Percentiles rank a stretch among this genome's conserved stretches.
These are phyloP conservation scores for Metarhizium humberi DNA, from an alignment of 2,329 filamentous ascomycete genomes.

Conservation along the genomic window DNA sequence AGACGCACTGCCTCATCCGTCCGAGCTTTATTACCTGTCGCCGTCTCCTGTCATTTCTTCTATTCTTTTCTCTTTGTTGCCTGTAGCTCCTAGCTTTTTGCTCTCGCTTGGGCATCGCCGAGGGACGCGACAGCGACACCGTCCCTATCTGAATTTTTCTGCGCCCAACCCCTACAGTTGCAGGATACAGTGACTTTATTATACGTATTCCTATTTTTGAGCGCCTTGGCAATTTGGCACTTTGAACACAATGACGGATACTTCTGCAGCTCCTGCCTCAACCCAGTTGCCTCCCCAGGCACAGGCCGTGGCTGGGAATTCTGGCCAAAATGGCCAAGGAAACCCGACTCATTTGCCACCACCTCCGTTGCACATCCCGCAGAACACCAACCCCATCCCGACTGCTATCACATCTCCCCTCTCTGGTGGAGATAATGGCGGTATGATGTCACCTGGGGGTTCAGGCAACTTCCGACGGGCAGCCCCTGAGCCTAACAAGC, in stretches of 20 bases:
- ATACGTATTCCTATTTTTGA: background rate
- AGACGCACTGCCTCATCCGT: background rate
- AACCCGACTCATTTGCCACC: slow-evolving; percentile 77
- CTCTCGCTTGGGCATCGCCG: background rate
- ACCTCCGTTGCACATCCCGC: slow-evolving; percentile 84
- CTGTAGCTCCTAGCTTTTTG: background rate
- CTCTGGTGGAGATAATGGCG: slow-evolving; percentile 53
- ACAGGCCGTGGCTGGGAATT: slow-evolving; percentile 49
- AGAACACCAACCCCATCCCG: slow-evolving; percentile 92
- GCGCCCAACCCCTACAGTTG: background rate
- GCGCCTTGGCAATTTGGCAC: background rate
- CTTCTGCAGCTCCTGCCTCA: slow-evolving; percentile 50
- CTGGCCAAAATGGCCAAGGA: slow-evolving; percentile 58
- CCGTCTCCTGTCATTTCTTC: background rate
- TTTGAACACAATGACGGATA: slow-evolving; percentile 61
- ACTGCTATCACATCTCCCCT: slow-evolving; percentile 85
- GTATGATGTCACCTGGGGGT: slow-evolving; percentile 77
- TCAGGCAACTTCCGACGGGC: slow-evolving; percentile 78
- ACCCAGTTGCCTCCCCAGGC: slow-evolving; percentile 62
- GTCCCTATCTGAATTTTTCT: background rate
- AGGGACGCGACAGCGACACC: background rate
- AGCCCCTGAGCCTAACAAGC: slow-evolving; percentile 96
- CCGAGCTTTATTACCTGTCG: background rate
- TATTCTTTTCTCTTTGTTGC: background rate
- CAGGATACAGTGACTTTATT: background rate